Evolutionary conservation across 148 eudicot genomes (phyloP).

Genomic region (Bassia scoparia): DNA sequence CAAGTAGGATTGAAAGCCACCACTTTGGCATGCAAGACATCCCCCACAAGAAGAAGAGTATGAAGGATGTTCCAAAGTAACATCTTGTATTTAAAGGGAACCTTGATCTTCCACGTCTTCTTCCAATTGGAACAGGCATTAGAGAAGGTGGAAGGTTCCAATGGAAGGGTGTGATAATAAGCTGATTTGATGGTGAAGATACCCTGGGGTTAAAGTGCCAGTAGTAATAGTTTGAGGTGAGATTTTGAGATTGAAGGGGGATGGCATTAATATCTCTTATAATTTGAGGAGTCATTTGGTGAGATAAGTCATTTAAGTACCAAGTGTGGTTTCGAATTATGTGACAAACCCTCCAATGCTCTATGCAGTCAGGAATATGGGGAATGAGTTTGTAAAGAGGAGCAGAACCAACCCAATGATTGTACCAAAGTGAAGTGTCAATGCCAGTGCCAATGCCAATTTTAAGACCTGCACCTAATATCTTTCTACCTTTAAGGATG

Average conservation of each 20-base stretch:
- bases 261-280: neutral
- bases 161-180: neutral
- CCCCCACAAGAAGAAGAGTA: neutral
- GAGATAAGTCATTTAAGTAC: too few species aligned
- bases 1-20: neutral
- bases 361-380: neutral
- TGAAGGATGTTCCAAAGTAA: too few species aligned
- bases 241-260: neutral
- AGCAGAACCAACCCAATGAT: neutral
- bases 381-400: accelerated
- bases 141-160: neutral
- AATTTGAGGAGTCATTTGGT: too few species aligned
- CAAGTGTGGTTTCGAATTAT: neutral
- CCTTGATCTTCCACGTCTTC: neutral
- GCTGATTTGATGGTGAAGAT: neutral
- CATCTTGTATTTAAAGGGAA: too few species aligned
- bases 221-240: too few species aligned
- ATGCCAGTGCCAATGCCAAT: neutral
- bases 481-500: neutral
- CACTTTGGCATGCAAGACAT: too few species aligned
- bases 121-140: neutral
- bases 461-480: neutral
- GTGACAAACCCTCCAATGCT: too few species aligned
- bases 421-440: neutral
- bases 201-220: neutral